These are phyloP conservation scores for Leccinum subrobustum DNA, from an alignment of 1,284 basidiomycete species.

Conservation along the genomic window DNA sequence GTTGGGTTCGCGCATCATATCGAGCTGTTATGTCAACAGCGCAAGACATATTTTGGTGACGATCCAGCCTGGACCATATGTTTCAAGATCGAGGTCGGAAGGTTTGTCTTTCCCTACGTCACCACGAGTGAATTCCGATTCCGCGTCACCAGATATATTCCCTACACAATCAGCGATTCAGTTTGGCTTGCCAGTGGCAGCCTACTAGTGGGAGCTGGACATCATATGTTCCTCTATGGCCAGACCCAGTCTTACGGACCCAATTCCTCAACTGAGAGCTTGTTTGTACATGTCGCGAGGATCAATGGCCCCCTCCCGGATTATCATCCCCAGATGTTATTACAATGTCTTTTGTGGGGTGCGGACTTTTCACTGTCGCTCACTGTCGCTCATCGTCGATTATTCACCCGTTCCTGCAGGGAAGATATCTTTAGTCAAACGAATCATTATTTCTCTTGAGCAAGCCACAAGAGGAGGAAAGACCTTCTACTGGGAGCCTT, in stretches of 20 bases:
- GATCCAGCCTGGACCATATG: slow-evolving; percentile 79
- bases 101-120: slow-evolving; percentile 41
- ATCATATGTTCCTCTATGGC: slow-evolving; percentile 75
- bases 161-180: slow-evolving; percentile 79
- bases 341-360: slow-evolving; percentile 94
- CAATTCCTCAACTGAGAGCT: slow-evolving; percentile 41
- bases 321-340: slow-evolving; percentile 88
- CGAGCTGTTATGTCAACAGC: slow-evolving; percentile 80
- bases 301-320: slow-evolving; percentile 84
- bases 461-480: slow-evolving; percentile 35
- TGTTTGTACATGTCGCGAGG: slow-evolving; percentile 81
- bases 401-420: slow-evolving; percentile 42
- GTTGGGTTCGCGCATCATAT: slow-evolving; percentile 79
- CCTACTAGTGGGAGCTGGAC: slow-evolving; percentile 73
- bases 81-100: slow-evolving; percentile 66
- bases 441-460: slow-evolving; percentile 70
- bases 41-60: slow-evolving; percentile 86
- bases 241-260: slow-evolving; percentile 34
- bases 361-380: slow-evolving; percentile 32
- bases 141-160: slow-evolving; percentile 54
- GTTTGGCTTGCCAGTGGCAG: slow-evolving; percentile 85
- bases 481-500: slow-evolving; percentile 39
- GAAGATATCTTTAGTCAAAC: slow-evolving; percentile 82
- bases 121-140: slow-evolving; percentile 1
- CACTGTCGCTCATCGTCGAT: neutral